Evolutionary conservation across 169 alveolate genomes (phyloP), one percentile per base, ranked within the genome.

Genomic region (Cryptosporidium ryanae): DNA sequence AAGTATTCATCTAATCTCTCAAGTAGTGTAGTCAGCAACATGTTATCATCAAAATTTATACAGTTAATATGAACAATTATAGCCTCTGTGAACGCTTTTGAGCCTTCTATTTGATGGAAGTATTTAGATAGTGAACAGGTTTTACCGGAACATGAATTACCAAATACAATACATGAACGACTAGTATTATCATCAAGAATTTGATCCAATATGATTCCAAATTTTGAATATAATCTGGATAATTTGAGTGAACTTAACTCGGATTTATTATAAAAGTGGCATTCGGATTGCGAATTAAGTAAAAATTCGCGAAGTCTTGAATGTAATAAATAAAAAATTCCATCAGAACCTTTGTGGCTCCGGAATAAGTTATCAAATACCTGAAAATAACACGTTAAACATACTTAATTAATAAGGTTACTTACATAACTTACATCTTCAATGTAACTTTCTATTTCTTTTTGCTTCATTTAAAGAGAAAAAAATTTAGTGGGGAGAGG

Each of bases 31-130:
- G 68, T 44, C 12, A 76, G 34, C 34, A 76, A 43, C 15, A 71
- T 59, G n/a, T 59, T 76, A 76, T 76, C 87, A 55, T 76, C 87
- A 61, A 57, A 76, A 55, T 76, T 55, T 46, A 76, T 5, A 61
- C 87, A 76, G 38, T 76, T 76, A 15, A 76, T 18, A 59, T 61
- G 87, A 43, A 76, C 46, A 31, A 76, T 12, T 27, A 76, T 76
- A 21, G 63, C 12, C 12, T 59, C 68, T n/a, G 38, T 38, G 29
- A 23, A 18, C 12, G 23, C 1, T 15, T 59, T 25, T 57, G 21
- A 31, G 43, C 12, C 21, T 76, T 76, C 48, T 31, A 55, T 76
- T 57, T 76, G 57, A 8, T 32, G 10, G 31, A 76, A 76, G 31
- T 76, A 76, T 76, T 59, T 57, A 52, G 71, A 34, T 2, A 76